A percentile compares a stretch with the other conserved stretches of the same genome.
Evolutionary conservation across 257 asterid genomes (phyloP).

Genomic region (Gynochthodes officinalis): DNA sequence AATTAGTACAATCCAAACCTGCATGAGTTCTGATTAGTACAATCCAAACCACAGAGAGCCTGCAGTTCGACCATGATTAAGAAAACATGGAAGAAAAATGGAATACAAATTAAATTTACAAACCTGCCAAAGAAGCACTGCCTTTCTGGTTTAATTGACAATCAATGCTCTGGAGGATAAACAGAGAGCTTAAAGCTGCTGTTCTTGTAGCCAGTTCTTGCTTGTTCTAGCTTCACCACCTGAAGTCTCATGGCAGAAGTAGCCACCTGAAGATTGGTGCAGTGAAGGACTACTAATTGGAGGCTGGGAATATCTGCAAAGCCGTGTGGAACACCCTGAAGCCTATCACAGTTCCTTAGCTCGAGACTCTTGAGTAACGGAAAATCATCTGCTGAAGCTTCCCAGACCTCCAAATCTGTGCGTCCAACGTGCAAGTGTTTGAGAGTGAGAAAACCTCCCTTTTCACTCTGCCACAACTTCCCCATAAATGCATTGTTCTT

Average conservation of each 20-base stretch:
- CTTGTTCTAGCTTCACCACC: conserved; percentile 4
- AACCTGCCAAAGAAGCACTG: conserved; percentile 1
- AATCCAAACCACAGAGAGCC: no score
- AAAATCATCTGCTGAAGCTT: conserved; percentile 20
- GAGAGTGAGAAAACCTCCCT: conserved; percentile 19
- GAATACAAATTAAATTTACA: background rate
- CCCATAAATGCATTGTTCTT: conserved; percentile 21
- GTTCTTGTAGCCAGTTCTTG: background rate
- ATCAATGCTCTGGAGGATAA: no score
- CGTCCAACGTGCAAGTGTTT: conserved; percentile 20
- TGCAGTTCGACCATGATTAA: background rate
- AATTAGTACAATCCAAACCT: background rate
- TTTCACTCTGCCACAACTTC: conserved; percentile 14
- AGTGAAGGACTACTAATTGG: no score
- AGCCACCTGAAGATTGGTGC: conserved; percentile 21
- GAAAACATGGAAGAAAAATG: no score
- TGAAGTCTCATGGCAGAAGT: conserved; percentile 23
- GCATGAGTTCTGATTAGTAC: no score
- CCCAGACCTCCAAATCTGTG: conserved; percentile 18
- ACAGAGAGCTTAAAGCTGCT: background rate
- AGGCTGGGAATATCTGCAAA: conserved; percentile 18
- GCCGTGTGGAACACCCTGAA: conserved; percentile 21
- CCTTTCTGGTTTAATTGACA: background rate
- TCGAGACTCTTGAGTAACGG: conserved; percentile 20
- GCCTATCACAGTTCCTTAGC: conserved; percentile 18